These are phyloP conservation scores for Penicillium decumbens DNA, from an alignment of 2,329 filamentous ascomycete species.

Conservation along the genomic window DNA sequence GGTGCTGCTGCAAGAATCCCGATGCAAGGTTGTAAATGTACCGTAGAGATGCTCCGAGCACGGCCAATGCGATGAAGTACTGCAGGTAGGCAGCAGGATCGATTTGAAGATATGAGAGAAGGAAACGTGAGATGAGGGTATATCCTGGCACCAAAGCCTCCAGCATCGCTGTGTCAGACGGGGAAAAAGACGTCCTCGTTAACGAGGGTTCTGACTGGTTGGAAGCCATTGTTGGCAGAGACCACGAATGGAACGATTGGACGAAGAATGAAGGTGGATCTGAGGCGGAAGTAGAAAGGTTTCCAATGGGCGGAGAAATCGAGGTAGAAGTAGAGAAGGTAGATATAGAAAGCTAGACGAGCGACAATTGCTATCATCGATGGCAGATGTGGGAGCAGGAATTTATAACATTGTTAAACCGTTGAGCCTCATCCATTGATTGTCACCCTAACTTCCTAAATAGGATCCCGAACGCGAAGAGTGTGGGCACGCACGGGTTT, in stretches of 20 bases:
- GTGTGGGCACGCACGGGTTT: background rate
- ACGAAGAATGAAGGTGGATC: background rate
- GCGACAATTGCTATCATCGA: background rate
- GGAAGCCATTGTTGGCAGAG: constrained; percentile 14
- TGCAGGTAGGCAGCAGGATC: constrained; percentile 62
- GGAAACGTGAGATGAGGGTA: constrained; percentile 51
- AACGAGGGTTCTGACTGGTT: constrained; percentile 15
- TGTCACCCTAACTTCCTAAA: background rate
- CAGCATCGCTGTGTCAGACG: constrained; percentile 38
- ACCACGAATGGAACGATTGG: background rate
- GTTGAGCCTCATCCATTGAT: background rate
- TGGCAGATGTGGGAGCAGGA: background rate
- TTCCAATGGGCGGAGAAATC: background rate
- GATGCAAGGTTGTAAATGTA: constrained; percentile 51
- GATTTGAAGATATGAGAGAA: constrained; percentile 56
- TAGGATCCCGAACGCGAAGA: background rate
- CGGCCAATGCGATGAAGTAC: constrained; percentile 49
- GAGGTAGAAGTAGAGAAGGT: background rate
- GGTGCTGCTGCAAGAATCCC: constrained; percentile 49
- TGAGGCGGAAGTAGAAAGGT: background rate
- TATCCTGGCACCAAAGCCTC: constrained; percentile 65
- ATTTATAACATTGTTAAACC: background rate
- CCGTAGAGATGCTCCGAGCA: constrained; percentile 49
- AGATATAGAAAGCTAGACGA: background rate
- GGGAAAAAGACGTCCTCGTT: constrained; percentile 9